These are phyloP conservation scores for Cornus suecica DNA, from an alignment of 148 eudicot species.

Conservation along the genomic window DNA sequence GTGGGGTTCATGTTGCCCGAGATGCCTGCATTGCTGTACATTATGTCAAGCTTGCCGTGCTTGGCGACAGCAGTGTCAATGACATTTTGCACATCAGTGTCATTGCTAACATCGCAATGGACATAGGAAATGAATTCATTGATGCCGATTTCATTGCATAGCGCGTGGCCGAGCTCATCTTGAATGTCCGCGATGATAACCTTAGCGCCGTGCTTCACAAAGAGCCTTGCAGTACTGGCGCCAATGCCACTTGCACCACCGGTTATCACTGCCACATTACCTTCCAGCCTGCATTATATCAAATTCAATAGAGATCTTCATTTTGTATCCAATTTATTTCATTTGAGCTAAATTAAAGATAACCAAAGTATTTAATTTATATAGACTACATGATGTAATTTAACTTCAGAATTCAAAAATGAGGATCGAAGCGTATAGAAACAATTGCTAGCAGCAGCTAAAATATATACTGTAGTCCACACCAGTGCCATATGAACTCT, in stretches of 20 bases:
- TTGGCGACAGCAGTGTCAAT: conserved; percentile 18
- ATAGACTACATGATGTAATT: background rate
- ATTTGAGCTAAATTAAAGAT: background rate
- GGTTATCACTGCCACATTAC: conserved; percentile 21
- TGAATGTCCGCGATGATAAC: conserved; percentile 23
- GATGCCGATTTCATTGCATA: background rate
- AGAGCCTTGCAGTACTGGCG: conserved; percentile 7
- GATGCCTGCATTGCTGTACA: conserved; percentile 35
- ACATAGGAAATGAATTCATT: conserved; percentile 11
- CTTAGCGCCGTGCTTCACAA: conserved; percentile 20
- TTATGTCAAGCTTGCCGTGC: conserved; percentile 30
- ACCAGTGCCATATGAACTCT: too few species aligned
- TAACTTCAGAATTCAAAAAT: background rate
- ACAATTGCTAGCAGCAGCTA: too few species aligned
- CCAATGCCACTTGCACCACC: conserved; percentile 33
- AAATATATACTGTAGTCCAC: too few species aligned
- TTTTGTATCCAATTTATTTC: background rate
- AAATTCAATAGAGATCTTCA: background rate
- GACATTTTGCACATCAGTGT: conserved; percentile 10
- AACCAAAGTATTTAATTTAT: background rate
- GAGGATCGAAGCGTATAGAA: too few species aligned
- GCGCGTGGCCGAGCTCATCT: conserved; percentile 8
- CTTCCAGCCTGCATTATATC: conserved; percentile 10
- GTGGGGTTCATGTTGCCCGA: conserved; percentile 2
- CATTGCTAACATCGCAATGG: conserved; percentile 24